Percentiles rank a stretch among this genome's conserved stretches.
These are phyloP conservation scores for Melaleuca quinquenervia DNA, from an alignment of 345 rosid genomes.

Conservation along the genomic window DNA sequence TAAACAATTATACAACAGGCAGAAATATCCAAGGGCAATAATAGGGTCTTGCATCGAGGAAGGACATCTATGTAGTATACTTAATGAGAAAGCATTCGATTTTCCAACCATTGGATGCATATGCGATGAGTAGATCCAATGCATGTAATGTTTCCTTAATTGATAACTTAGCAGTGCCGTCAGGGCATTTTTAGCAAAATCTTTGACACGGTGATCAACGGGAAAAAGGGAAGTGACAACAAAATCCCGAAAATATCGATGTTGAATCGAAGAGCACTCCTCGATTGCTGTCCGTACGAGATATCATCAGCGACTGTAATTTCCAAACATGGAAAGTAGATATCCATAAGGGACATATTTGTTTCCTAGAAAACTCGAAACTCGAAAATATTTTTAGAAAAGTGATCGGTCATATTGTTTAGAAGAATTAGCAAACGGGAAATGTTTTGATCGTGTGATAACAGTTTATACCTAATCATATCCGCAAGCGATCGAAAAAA, in stretches of 20 bases:
- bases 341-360: neutral
- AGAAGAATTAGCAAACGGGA: no score
- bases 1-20: neutral
- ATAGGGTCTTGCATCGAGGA: neutral
- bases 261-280: neutral
- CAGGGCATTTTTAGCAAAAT: neutral
- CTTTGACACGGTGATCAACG: neutral
- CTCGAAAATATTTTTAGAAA: no score
- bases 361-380: no score
- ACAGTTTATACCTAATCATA: no score
- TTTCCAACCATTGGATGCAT: neutral
- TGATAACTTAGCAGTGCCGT: neutral
- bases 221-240: neutral
- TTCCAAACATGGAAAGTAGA: neutral
- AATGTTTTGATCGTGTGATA: no score
- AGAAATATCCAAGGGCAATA: neutral
- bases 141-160: neutral
- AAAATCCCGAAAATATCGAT: neutral
- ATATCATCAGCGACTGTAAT: neutral
- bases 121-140: neutral
- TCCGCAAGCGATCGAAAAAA: no score
- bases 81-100: neutral
- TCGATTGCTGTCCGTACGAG: neutral
- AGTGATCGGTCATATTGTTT: no score
- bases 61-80: neutral